phyloP scores from a whole-genome alignment of 257 asterid genomes.

The Plantago elongata region DNA sequence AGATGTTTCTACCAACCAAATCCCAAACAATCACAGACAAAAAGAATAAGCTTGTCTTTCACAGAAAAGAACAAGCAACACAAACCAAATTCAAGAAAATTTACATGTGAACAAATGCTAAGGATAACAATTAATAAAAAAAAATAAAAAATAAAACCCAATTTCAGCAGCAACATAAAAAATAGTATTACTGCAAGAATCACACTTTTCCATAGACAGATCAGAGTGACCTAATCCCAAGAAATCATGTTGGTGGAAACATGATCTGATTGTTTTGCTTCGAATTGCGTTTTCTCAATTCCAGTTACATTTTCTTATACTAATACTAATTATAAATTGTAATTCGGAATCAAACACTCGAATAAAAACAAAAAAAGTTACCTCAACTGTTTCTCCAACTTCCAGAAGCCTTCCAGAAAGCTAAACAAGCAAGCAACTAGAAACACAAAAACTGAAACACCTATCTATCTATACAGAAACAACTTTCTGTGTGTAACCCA shows the following conservation, averaged over 20 bases:
- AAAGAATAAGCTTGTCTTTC: no score
- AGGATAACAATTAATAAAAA: no score
- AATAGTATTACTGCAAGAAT: no score
- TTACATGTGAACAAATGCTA: neutral
- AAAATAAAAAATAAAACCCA: no score
- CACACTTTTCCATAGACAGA: slow-evolving; percentile 11
- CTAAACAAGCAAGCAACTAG: slow-evolving; percentile 39
- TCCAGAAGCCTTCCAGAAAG: slow-evolving; percentile 51
- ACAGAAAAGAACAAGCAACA: neutral
- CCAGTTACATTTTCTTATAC: no score
- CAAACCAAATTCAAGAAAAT: neutral
- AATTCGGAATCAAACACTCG: no score
- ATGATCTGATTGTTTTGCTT: no score
- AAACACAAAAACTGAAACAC: neutral
- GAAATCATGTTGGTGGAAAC: neutral
- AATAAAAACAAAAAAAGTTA: slow-evolving; percentile 17
- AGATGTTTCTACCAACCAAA: slow-evolving; percentile 3
- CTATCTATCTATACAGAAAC: neutral
- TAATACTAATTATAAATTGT: no score
- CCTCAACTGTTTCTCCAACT: slow-evolving; percentile 31
- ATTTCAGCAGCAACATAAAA: no score
- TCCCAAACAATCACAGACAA: slow-evolving; percentile 9
- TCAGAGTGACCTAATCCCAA: slow-evolving; percentile 34
- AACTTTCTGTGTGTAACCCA: slow-evolving; percentile 29
- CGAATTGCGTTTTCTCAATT: no score